Base-by-base conservation (phyloP, 139 green algal genomes). In the Raphidocelis subcapitata region DNA sequence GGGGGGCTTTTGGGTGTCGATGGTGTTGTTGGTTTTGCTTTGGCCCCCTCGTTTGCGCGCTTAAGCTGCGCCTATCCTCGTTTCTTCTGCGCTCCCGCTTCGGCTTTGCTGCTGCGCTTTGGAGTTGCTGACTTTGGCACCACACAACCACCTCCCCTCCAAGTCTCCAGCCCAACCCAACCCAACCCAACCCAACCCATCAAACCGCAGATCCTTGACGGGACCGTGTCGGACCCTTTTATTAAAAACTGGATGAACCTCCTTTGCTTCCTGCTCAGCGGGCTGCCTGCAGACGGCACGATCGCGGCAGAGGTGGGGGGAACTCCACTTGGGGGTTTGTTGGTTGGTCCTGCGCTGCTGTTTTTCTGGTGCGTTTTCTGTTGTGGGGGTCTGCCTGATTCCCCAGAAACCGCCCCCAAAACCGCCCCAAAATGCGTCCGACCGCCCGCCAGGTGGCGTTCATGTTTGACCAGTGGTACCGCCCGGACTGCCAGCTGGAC, bases 171-270 rank as follows among this genome's bases (percentile, higher is more conserved):
- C n/a, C n/a, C n/a, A n/a, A n/a, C n/a, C n/a, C n/a, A n/a, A n/a
- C n/a, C n/a, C n/a, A n/a, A n/a, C n/a, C n/a, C n/a, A n/a, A n/a
- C n/a, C n/a, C n/a, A n/a, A n/a, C n/a, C n/a, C n/a, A n/a, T n/a
- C n/a, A n/a, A n/a, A n/a, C n/a, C n/a, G n/a, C n/a, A 87, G 75
- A 60, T 94, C 1, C 60, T 92, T 5, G 72, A 92, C 2, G 75
- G 55, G 1, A 37, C 37, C 1, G 81, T 96, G 14, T 85, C 54
- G 18, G 88, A 98, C 75, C 80, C 81, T 24, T 99, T 98, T 79
- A 88, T 98, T 47, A 72, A 75, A 32, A 95, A 97, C 85, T 99
- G 91, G 86, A 61, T 99, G 62, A 89, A 99, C 81, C 86, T 99
- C 72, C 86, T 98, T 31, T 96, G 81, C 82, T 99, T 99, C 86